Conservation (phyloP, 352 stramenopile species). For the Pythium brassicae region DNA sequence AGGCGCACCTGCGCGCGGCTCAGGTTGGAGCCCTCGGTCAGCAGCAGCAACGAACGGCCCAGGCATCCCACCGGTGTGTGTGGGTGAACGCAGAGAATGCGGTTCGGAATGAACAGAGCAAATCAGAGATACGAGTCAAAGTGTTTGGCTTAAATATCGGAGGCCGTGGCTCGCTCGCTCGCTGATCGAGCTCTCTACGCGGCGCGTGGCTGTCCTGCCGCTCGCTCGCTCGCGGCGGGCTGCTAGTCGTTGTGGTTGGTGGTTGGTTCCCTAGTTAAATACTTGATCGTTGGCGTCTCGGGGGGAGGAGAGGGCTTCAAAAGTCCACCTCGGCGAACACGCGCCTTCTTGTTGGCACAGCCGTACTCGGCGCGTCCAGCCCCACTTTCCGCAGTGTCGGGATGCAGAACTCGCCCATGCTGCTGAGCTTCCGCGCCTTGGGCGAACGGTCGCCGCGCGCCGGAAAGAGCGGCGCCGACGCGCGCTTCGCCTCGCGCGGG, state of each 20-base stretch:
- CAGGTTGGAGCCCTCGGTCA: too few relatives aligned
- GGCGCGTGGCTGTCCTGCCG: too few relatives aligned
- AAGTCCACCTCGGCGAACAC: slow-evolving; percentile 84
- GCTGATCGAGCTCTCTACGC: neutral
- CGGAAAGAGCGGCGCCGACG: slow-evolving; percentile 23
- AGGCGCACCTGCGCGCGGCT: too few relatives aligned
- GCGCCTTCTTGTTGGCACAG: slow-evolving; percentile 43
- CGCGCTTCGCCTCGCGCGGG: slow-evolving; percentile 4
- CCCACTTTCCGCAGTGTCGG: slow-evolving; percentile 37
- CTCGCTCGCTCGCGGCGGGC: too few relatives aligned
- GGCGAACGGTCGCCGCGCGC: slow-evolving; percentile 28
- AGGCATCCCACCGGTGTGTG: too few relatives aligned
- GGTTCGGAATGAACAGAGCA: too few relatives aligned
- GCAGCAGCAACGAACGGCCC: too few relatives aligned
- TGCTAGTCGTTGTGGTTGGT: neutral
- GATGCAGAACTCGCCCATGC: slow-evolving; percentile 37
- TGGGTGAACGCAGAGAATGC: too few relatives aligned
- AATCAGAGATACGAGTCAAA: too few relatives aligned
- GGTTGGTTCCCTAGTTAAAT: slow-evolving; percentile 13
- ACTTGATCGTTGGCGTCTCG: neutral
- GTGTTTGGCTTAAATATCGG: neutral
- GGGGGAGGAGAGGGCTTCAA: too few relatives aligned
- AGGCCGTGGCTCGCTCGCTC: slow-evolving; percentile 2
- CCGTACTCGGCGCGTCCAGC: slow-evolving; percentile 19
- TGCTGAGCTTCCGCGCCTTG: slow-evolving; percentile 63